A percentile compares a stretch with the other conserved stretches of the same genome.
phyloP scores from a whole-genome alignment of 768 basidiomycete genomes.

The Suillus subluteus region DNA sequence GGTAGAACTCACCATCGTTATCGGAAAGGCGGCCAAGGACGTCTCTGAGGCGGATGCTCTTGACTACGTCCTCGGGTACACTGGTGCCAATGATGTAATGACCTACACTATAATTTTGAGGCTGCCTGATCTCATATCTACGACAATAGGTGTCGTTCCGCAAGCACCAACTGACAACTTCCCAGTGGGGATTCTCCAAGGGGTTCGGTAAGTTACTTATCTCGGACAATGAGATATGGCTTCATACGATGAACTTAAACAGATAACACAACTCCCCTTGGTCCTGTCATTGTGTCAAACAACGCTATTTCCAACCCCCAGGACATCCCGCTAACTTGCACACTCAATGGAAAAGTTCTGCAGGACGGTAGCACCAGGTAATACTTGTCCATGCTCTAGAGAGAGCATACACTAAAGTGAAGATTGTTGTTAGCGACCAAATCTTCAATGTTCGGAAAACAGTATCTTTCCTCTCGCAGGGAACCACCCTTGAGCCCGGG shows the following conservation, averaged over 20 bases:
- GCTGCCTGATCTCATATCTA: background rate
- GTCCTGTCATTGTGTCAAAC: conserved; percentile 78
- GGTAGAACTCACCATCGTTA: conserved; percentile 79
- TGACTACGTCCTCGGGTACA: conserved; percentile 86
- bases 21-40: conserved; percentile 80
- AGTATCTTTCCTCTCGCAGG: conserved; percentile 80
- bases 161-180: conserved; percentile 76
- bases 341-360: conserved; percentile 65
- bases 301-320: conserved; percentile 68
- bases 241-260: background rate
- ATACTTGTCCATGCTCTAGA: background rate
- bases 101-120: background rate
- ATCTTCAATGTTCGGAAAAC: conserved; percentile 82
- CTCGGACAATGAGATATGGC: background rate
- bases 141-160: conserved; percentile 72
- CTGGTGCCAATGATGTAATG: conserved; percentile 75
- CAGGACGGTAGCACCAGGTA: conserved; percentile 84
- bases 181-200: conserved; percentile 90
- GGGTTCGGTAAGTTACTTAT: conserved; percentile 62
- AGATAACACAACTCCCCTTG: conserved; percentile 62
- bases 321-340: conserved; percentile 59
- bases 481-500: conserved; percentile 81
- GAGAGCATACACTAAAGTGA: background rate
- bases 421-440: conserved; percentile 57
- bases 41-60: conserved; percentile 81